Percentiles rank a stretch among this genome's conserved stretches.
These are phyloP conservation scores for Phytopythium kandeliae DNA, from an alignment of 352 stramenopile species.

Conservation along the genomic window DNA sequence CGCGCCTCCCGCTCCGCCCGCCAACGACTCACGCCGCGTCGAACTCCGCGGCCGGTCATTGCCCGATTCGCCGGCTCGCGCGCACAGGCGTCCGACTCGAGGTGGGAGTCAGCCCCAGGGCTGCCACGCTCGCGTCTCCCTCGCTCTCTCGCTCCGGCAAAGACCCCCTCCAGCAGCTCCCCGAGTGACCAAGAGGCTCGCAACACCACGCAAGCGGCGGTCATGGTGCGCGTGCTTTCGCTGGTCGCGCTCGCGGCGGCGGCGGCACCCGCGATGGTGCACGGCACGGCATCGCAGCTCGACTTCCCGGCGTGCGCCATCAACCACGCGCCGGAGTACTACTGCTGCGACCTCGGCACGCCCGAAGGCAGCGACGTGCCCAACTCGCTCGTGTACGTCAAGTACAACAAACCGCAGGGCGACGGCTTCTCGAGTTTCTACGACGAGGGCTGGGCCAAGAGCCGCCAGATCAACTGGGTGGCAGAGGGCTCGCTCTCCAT, in stretches of 20 bases:
- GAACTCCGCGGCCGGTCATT: slow-evolving; percentile 10
- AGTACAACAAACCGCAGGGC: slow-evolving; percentile 51
- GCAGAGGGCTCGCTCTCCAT: slow-evolving; percentile 38
- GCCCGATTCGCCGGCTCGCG: slow-evolving; percentile 15
- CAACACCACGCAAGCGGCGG: slow-evolving; percentile 3
- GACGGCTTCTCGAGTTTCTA: slow-evolving; percentile 43
- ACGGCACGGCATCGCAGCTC: slow-evolving; percentile 37
- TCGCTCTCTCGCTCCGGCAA: too few relatives aligned
- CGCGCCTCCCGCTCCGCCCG: not conserved
- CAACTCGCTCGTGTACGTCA: slow-evolving; percentile 42
- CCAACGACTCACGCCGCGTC: not conserved
- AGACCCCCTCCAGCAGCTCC: not conserved
- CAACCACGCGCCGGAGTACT: slow-evolving; percentile 51
- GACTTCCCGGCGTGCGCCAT: slow-evolving; percentile 57
- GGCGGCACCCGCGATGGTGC: slow-evolving; percentile 19
- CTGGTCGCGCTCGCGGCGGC: slow-evolving; percentile 10
- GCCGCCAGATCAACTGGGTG: slow-evolving; percentile 59
- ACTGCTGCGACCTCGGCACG: slow-evolving; percentile 43
- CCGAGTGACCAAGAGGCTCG: not conserved
- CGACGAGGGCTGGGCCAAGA: slow-evolving; percentile 60
- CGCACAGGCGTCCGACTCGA: slow-evolving; percentile 5
- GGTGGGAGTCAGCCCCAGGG: slow-evolving; percentile 7
- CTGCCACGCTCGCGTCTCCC: too few relatives aligned
- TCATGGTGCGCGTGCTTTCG: not conserved
- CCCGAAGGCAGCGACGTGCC: slow-evolving; percentile 20